Percentiles rank a stretch among this genome's conserved stretches.
Evolutionary conservation across 805 yeast genomes (phyloP).

Genomic region (Spathaspora gorwiae): DNA sequence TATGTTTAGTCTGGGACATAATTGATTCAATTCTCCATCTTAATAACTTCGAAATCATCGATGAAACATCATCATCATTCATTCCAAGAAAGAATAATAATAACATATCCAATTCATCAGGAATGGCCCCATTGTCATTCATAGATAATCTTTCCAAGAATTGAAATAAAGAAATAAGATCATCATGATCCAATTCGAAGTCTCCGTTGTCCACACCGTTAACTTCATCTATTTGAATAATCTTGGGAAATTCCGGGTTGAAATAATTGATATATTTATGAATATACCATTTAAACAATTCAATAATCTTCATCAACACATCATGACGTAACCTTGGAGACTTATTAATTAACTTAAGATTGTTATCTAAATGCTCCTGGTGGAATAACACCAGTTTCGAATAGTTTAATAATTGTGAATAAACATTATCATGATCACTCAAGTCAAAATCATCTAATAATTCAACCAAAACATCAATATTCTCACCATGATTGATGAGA

Average conservation of each 20-base stretch:
- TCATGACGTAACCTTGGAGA: constrained; percentile 14
- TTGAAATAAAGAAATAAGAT: constrained; percentile 20
- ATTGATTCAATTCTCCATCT: constrained; percentile 52
- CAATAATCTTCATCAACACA: not conserved
- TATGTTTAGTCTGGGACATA: constrained; percentile 8
- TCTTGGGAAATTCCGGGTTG: not conserved
- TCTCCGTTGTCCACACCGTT: not conserved
- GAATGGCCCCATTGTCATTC: not conserved
- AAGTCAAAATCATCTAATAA: constrained; percentile 19
- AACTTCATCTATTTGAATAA: not conserved
- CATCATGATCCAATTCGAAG: constrained; percentile 10
- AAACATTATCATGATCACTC: constrained; percentile 1
- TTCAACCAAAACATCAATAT: constrained; percentile 20
- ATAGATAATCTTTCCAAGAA: constrained; percentile 36
- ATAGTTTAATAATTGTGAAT: constrained; percentile 7
- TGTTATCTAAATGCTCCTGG: constrained; percentile 5
- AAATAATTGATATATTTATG: constrained; percentile 1
- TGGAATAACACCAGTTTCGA: constrained; percentile 3
- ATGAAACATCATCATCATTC: constrained; percentile 35
- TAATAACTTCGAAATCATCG: constrained; percentile 34
- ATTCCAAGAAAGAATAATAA: constrained; percentile 31
- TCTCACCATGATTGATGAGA: constrained; percentile 12
- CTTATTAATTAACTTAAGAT: constrained; percentile 12
- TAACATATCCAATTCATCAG: constrained; percentile 13
- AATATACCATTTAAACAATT: not conserved